Evolutionary conservation across 1,139 yeast species (phyloP).

Genomic region (Candida neerlandica): DNA sequence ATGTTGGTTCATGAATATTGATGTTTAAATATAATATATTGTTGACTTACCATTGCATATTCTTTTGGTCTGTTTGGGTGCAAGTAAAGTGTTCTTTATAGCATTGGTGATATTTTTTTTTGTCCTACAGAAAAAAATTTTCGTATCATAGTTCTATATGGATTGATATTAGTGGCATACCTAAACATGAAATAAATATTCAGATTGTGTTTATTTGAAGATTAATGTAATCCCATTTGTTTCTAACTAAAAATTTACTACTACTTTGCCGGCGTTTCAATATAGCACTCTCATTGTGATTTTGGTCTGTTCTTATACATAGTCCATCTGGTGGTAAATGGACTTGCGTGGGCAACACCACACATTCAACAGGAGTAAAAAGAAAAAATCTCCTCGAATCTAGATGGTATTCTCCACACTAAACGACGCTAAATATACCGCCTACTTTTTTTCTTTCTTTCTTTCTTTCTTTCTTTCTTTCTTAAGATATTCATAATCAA

Average conservation of each 20-base stretch:
- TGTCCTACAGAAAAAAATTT: neutral
- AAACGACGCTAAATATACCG: neutral
- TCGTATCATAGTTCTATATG: neutral
- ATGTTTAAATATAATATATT: neutral
- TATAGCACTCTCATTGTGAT: no score
- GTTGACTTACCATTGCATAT: slow-evolving; percentile 5
- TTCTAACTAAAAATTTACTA: no score
- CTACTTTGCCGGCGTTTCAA: no score
- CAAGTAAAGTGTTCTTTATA: neutral
- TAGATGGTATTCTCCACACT: neutral
- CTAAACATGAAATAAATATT: neutral
- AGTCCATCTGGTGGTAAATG: no score
- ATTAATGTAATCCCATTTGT: neutral
- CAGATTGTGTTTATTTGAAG: neutral
- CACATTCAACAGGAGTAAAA: neutral
- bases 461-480: no score
- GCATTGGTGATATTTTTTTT: neutral
- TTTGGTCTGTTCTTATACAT: no score
- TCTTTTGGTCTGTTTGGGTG: neutral
- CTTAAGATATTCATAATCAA: neutral
- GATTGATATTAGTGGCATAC: neutral
- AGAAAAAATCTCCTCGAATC: neutral
- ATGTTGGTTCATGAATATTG: neutral
- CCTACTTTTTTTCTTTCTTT: no score
- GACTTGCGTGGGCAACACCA: neutral